Evolutionary conservation across 2,329 filamentous ascomycete species (phyloP).

Genomic region (Cadophora malorum): DNA sequence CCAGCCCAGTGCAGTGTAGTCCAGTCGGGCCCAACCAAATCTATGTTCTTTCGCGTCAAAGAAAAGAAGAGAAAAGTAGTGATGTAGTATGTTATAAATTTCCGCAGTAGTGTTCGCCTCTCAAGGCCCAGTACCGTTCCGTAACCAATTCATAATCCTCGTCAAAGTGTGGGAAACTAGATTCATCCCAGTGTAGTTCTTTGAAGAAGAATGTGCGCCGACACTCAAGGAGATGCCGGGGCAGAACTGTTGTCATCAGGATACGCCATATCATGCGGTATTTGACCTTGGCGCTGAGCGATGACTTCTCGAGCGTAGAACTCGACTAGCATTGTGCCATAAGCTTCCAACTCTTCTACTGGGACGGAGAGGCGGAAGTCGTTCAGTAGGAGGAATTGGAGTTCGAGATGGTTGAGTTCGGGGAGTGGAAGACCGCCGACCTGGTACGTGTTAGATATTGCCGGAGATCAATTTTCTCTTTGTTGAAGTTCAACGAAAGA

Average conservation of each 20-base stretch:
- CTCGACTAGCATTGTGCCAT: conserved; percentile 97
- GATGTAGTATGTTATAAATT: background rate
- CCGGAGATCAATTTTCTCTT: background rate
- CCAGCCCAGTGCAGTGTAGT: too few relatives aligned
- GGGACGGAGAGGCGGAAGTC: conserved; percentile 94
- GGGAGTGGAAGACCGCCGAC: conserved; percentile 91
- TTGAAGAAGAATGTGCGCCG: background rate
- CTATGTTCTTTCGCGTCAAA: conserved; percentile 1
- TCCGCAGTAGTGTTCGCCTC: background rate
- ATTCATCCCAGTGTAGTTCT: background rate
- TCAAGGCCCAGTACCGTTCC: background rate
- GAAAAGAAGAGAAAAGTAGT: background rate
- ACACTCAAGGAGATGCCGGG: conserved; percentile 20
- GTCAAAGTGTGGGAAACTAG: background rate
- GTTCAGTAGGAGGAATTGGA: conserved; percentile 94
- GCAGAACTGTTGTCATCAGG: conserved; percentile 30
- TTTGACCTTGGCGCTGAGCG: conserved; percentile 53
- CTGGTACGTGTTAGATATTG: conserved; percentile 53
- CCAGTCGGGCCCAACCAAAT: background rate
- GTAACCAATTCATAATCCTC: background rate
- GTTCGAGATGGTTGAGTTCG: conserved; percentile 93
- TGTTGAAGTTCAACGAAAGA: background rate
- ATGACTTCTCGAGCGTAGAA: conserved; percentile 95
- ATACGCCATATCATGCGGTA: conserved; percentile 39
- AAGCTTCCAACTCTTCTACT: conserved; percentile 94